Evolutionary conservation across 495 filamentous ascomycete genomes (phyloP), one percentile per base, ranked within the genome.

Genomic region (Aspergillus steynii): DNA sequence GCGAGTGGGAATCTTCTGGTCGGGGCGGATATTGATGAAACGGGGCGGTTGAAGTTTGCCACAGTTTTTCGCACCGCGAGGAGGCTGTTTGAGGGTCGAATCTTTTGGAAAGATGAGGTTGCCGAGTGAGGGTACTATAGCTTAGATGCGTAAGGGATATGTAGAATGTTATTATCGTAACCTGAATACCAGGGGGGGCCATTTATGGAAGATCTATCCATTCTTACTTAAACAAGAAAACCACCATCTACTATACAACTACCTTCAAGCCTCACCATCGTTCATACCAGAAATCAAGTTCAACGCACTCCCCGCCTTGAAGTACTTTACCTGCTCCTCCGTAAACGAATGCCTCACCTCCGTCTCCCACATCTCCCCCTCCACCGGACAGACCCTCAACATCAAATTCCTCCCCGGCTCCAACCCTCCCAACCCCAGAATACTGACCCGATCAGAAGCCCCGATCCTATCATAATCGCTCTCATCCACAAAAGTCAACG

Each of bases 391-490:
- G 56, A 99, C 91, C 65, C 81, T 82, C 74, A 98, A 84, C 54
- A 92, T 97, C 71, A 99, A 81, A 67, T 95, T 95, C 85, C 96
- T 89, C 75, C 93, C 96, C 66, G 96, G 93, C 53, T 84, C 91
- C 37, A 99, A 80, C 80, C 97, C 84, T 20, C 94, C 97, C 86
- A 87, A 92, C 72, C 92, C 74, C 27, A 99, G 81, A 73, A 96
- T 90, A 66, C 31, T 34, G 6, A 97, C 86, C 78, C 88, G 93
- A 84, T 97, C 96, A 29, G 93, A 88, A 63, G 92, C 91, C 71
- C 89, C 83, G 80, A 99, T 96, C 83, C 90, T 95, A 75, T 99
- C 95, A 78, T 99, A 99, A 78, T 99, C 96, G 72, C 87, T 94
- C 28, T 95, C 94, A 71, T 97, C 88, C 54, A 85, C 74, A 80